These are phyloP conservation scores for Entomortierella beljakovae DNA, from an alignment of 192 early-diverging fungal species.

Conservation along the genomic window DNA sequence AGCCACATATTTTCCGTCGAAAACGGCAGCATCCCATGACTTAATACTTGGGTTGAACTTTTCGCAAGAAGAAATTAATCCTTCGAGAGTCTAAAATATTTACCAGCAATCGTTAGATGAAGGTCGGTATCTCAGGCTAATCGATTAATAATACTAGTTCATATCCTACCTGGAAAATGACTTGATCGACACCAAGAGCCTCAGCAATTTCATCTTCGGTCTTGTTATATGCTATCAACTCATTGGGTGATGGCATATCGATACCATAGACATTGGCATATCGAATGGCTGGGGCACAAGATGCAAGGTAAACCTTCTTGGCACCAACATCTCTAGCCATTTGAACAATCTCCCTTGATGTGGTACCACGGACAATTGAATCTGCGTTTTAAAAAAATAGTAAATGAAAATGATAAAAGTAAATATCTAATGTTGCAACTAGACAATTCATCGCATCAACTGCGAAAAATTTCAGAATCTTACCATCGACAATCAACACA, in stretches of 20 bases:
- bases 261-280: conserved; percentile 99
- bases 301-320: conserved; percentile 99
- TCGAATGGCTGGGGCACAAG: conserved; percentile 95
- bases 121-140: background rate
- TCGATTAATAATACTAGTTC: background rate
- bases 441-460: background rate
- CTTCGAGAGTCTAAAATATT: conserved; percentile 71
- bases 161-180: conserved; percentile 88
- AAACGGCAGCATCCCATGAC: conserved; percentile 96
- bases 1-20: conserved; percentile 95
- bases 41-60: conserved; percentile 88
- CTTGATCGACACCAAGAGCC: conserved; percentile 93
- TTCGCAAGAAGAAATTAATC: conserved; percentile 85
- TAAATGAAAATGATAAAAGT: background rate
- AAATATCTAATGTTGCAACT: too few relatives aligned
- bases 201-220: conserved; percentile 88
- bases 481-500: conserved; percentile 95
- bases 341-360: conserved; percentile 97
- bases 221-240: conserved; percentile 88
- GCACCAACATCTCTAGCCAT: conserved; percentile 99
- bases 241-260: conserved; percentile 96
- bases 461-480: background rate
- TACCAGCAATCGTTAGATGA: background rate
- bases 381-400: conserved; percentile 39
- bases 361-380: conserved; percentile 99